Percentiles rank a stretch among this genome's conserved stretches.
These are phyloP conservation scores for Polyplosphaeria fusca DNA, from an alignment of 495 filamentous ascomycete species.

Conservation along the genomic window DNA sequence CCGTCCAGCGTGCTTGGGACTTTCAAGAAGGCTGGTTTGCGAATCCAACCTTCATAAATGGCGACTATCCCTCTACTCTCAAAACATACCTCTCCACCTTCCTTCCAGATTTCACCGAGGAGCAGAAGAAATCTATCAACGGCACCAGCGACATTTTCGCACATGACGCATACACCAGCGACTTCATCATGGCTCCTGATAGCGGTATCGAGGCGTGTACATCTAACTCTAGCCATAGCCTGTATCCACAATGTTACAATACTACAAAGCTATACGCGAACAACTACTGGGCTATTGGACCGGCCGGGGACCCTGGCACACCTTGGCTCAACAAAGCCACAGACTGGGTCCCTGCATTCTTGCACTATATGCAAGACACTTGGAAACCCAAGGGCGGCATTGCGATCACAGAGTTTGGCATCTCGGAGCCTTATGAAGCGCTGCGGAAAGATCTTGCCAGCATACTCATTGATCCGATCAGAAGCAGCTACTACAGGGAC, in stretches of 20 bases:
- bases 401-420: constrained; percentile 36
- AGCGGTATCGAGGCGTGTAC: constrained; percentile 34
- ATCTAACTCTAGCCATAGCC: constrained; percentile 25
- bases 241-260: constrained; percentile 36
- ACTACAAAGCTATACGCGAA: constrained; percentile 36
- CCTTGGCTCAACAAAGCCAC: constrained; percentile 39
- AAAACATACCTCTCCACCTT: constrained; percentile 35
- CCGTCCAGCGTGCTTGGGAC: constrained; percentile 34
- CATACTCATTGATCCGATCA: constrained; percentile 37
- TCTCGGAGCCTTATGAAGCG: constrained; percentile 36
- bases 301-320: constrained; percentile 32
- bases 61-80: constrained; percentile 35
- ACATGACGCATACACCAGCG: constrained; percentile 38
- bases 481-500: constrained; percentile 36
- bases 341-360: constrained; percentile 37
- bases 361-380: constrained; percentile 39
- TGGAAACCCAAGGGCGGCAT: constrained; percentile 34
- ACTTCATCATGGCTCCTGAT: constrained; percentile 38
- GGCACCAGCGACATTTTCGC: constrained; percentile 38
- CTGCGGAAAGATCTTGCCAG: constrained; percentile 15
- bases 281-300: constrained; percentile 36
- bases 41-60: constrained; percentile 35
- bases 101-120: constrained; percentile 33
- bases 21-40: constrained; percentile 41
- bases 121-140: constrained; percentile 34